Conservation (phyloP, 177 flowering plant genomes). For the Tripterygium wilfordii region DNA sequence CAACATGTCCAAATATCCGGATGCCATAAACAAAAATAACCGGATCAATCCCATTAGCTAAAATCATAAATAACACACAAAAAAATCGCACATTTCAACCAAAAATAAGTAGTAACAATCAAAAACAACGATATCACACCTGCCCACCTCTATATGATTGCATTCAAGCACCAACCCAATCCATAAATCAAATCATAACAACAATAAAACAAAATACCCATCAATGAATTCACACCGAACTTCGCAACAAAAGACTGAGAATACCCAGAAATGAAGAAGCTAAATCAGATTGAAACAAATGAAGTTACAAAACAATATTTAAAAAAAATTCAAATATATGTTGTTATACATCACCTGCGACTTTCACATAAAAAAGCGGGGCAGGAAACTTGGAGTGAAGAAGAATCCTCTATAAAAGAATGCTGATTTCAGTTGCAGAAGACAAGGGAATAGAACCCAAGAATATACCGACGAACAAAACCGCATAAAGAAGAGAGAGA, state of each 20-base stretch:
- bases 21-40: constrained; percentile 5
- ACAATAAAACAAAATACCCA: background rate
- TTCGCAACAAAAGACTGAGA: background rate
- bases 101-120: background rate
- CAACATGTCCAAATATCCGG: constrained; percentile 1
- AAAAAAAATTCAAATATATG: background rate
- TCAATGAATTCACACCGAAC: background rate
- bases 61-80: constrained; percentile 5
- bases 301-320: background rate
- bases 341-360: background rate
- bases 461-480: constrained; percentile 32
- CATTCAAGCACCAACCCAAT: constrained; percentile 2
- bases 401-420: background rate
- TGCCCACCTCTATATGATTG: constrained; percentile 4
- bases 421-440: constrained; percentile 4
- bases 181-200: background rate
- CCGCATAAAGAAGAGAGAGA: constrained; percentile 1
- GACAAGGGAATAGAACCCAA: constrained; percentile 21
- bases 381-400: background rate
- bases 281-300: background rate
- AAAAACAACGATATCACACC: background rate
- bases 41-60: too few relatives aligned
- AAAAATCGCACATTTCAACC: constrained; percentile 4
- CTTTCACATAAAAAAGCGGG: background rate
- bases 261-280: background rate